Conservation (phyloP, 176 grass and related monocot species). For the Calamus simplicifolius region DNA sequence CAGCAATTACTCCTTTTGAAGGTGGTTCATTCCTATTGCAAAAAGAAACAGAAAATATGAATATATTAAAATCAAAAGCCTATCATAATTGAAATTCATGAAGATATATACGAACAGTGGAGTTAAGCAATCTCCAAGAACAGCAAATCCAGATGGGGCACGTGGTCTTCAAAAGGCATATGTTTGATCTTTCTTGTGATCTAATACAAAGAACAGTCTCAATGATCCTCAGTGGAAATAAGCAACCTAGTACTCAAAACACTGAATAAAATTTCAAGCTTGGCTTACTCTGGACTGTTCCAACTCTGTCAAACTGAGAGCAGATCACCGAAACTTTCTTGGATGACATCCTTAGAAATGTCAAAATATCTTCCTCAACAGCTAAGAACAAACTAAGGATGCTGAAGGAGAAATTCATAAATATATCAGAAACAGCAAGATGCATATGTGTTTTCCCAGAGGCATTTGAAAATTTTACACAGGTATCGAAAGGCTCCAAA, state of each 20-base stretch:
- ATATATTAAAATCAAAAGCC: constrained; percentile 9
- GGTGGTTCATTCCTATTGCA: constrained; percentile 68
- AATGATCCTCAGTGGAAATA: not conserved
- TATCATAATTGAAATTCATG: constrained; percentile 16
- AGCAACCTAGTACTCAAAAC: too few relatives aligned
- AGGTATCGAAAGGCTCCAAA: constrained; percentile 87
- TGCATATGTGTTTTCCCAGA: constrained; percentile 85
- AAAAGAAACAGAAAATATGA: constrained; percentile 17
- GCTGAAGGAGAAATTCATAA: constrained; percentile 98
- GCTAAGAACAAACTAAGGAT: constrained; percentile 88
- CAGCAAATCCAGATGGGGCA: constrained; percentile 94
- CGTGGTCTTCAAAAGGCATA: constrained; percentile 91
- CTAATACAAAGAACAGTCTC: constrained; percentile 35
- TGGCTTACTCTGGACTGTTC: constrained; percentile 49
- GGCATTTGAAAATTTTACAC: constrained; percentile 61
- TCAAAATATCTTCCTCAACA: constrained; percentile 93
- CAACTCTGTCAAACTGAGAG: constrained; percentile 85
- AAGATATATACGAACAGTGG: constrained; percentile 51
- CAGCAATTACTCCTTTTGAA: constrained; percentile 81
- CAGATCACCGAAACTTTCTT: constrained; percentile 73
- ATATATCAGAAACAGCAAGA: constrained; percentile 75
- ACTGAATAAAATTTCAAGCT: not conserved
- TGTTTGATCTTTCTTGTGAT: constrained; percentile 46
- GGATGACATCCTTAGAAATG: constrained; percentile 77
- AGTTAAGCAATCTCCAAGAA: constrained; percentile 85